Base-by-base conservation (phyloP, 441 rosid genomes). In the Aleurites moluccanus region DNA sequence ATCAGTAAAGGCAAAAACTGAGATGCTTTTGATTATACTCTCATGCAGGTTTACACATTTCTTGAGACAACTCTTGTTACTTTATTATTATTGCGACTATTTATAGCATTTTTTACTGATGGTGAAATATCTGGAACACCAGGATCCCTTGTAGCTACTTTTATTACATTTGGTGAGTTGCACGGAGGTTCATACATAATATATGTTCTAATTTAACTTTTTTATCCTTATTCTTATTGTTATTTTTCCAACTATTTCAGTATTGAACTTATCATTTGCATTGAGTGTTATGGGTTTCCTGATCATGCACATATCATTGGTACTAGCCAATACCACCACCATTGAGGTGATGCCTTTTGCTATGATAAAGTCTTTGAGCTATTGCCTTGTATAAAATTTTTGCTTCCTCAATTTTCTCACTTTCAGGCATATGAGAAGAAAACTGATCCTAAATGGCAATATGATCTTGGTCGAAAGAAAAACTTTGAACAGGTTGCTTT, bases 31-130 rank as follows among this genome's bases (percentile, higher is more conserved):
- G 50, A 68, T 69, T 66, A 15, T 73, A 65, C 28, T 67, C 78
- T 74, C 68, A 69, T 87, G 92, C 93, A 94, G 98, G 85, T 92
- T 78, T 94, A 94, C 83, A 87, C 99, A 55, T 92, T 94, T 85
- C 88, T 92, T 38, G 98, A 84, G 88, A 89, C 99, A 75, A 84
- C 88, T 64, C 89, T 92, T 9, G 97, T 89, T 73, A 83, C 97
- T 75, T 27, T 87, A 67, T 86, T 91, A 33, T 81, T 92, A 52
- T 75, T 91, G 81, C 93, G 89, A 0, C 82, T 85, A 56, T 90
- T 94, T 76, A 77, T 92, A 42, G 88, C 93, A 8, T 90, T 94
- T 80, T 92, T 92, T 77, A 78, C 85, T 42, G 96, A 89, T 67
- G 93, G 87, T 11, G 98, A 91, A 77, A 82, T 90, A 81, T 83